A percentile compares a stretch with the other conserved stretches of the same genome.
phyloP scores from a whole-genome alignment of 805 yeast species.

The Candida gorgasii region DNA sequence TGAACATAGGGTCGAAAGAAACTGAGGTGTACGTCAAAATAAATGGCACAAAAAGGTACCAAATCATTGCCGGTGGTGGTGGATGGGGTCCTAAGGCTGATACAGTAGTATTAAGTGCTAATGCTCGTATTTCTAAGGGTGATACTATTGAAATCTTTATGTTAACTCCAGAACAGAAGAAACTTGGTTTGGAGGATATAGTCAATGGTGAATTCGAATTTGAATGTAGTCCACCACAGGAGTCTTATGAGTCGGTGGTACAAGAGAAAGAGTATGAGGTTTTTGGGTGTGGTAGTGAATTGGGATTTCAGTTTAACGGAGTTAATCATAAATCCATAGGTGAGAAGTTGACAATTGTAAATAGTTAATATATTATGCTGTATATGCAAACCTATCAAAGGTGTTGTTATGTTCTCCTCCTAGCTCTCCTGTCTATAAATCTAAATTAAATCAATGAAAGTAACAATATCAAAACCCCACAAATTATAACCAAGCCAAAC shows the following conservation, averaged over 20 bases:
- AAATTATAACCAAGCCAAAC: slow-evolving; percentile 11
- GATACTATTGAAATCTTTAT: slow-evolving; percentile 47
- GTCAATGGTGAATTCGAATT: slow-evolving; percentile 15
- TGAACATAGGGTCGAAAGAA: slow-evolving; percentile 42
- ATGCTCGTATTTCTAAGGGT: slow-evolving; percentile 48
- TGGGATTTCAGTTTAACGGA: slow-evolving; percentile 28
- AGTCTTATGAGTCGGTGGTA: slow-evolving; percentile 16
- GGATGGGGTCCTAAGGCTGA: slow-evolving; percentile 73
- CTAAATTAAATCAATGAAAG: background rate
- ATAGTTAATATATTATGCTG: slow-evolving; percentile 3
- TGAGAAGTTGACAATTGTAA: slow-evolving; percentile 16
- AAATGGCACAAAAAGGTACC: slow-evolving; percentile 30
- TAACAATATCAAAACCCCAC: slow-evolving; percentile 6
- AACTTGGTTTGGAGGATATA: background rate
- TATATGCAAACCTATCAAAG: too few relatives aligned
- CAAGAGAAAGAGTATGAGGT: slow-evolving; percentile 13
- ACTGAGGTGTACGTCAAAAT: slow-evolving; percentile 42
- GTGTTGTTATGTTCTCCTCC: too few relatives aligned
- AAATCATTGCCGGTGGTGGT: slow-evolving; percentile 73
- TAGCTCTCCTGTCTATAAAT: too few relatives aligned
- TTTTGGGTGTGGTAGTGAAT: slow-evolving; percentile 37
- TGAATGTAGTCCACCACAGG: slow-evolving; percentile 35
- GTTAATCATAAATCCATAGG: slow-evolving; percentile 31
- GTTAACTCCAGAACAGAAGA: slow-evolving; percentile 38
- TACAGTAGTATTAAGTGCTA: slow-evolving; percentile 65